These are phyloP conservation scores for Rhizopus arrhizus DNA, from an alignment of 371 early-diverging fungal genomes.

Conservation along the genomic window DNA sequence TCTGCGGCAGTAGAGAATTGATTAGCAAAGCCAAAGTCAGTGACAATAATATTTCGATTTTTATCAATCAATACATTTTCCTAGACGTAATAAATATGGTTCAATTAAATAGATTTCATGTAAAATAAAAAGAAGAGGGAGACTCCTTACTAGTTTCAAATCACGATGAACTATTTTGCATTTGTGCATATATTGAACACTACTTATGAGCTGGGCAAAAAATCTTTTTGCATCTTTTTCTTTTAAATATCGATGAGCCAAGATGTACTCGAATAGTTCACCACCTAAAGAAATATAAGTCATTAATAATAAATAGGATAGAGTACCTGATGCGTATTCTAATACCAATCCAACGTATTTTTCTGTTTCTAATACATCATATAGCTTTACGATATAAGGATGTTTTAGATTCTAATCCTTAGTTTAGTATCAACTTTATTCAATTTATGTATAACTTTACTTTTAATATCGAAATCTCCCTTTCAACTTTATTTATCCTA, in stretches of 20 bases:
- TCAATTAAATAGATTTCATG: background rate
- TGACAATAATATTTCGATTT: slow-evolving; percentile 88
- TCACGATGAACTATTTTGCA: slow-evolving; percentile 72
- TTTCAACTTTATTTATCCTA: slow-evolving; percentile 68
- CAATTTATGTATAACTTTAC: slow-evolving; percentile 24
- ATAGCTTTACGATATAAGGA: slow-evolving; percentile 71
- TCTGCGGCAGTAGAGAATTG: slow-evolving; percentile 69
- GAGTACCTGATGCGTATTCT: slow-evolving; percentile 67
- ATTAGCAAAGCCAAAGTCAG: slow-evolving; percentile 99
- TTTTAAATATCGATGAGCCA: slow-evolving; percentile 58
- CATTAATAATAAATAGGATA: background rate
- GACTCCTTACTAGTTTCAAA: slow-evolving; percentile 60
- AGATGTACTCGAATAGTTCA: slow-evolving; percentile 75
- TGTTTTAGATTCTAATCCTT: slow-evolving; percentile 66
- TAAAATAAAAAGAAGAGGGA: slow-evolving; percentile 60
- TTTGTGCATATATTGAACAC: slow-evolving; percentile 62
- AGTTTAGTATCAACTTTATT: too few relatives aligned
- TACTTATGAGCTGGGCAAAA: slow-evolving; percentile 77
- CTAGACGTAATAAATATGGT: slow-evolving; percentile 30
- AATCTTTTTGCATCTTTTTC: slow-evolving; percentile 65
- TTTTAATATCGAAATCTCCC: slow-evolving; percentile 74
- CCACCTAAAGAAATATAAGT: slow-evolving; percentile 30
- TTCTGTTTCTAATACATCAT: slow-evolving; percentile 75
- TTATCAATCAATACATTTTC: slow-evolving; percentile 90
- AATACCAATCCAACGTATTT: slow-evolving; percentile 70